These are phyloP conservation scores for Suillus variegatus DNA, from an alignment of 768 basidiomycete species.

Conservation along the genomic window DNA sequence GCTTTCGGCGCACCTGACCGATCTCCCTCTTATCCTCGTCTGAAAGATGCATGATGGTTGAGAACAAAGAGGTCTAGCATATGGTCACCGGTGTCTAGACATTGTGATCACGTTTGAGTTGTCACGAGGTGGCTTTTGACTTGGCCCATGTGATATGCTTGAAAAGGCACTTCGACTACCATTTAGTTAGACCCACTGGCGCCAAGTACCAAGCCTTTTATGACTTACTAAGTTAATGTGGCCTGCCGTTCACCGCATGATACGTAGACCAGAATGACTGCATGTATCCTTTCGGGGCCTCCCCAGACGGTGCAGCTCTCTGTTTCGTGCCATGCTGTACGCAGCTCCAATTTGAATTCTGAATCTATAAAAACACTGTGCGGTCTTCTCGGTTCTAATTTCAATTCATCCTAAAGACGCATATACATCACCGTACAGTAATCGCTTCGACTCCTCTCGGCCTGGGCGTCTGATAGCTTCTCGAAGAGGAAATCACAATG, in stretches of 20 bases:
- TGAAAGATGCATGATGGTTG: conserved; percentile 18
- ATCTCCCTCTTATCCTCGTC: conserved; percentile 45
- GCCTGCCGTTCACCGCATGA: neutral
- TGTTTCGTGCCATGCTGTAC: neutral
- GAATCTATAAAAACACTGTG: neutral
- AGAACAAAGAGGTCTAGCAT: neutral
- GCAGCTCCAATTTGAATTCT: neutral
- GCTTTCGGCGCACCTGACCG: conserved; percentile 40
- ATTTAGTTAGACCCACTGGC: neutral
- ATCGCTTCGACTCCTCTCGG: neutral
- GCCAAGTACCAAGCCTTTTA: neutral
- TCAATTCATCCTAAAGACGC: neutral
- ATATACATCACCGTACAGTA: neutral
- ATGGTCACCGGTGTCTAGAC: neutral
- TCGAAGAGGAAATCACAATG: neutral
- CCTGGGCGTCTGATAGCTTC: neutral
- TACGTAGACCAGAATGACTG: neutral
- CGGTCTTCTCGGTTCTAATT: neutral
- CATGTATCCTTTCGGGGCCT: neutral
- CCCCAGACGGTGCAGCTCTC: neutral
- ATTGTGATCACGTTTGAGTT: neutral
- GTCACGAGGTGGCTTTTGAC: neutral
- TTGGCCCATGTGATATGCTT: neutral
- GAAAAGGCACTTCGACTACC: neutral
- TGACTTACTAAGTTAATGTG: neutral